phyloP scores from a whole-genome alignment of 108 stramenopile species.

The Cyclostephanos tholiformis region DNA sequence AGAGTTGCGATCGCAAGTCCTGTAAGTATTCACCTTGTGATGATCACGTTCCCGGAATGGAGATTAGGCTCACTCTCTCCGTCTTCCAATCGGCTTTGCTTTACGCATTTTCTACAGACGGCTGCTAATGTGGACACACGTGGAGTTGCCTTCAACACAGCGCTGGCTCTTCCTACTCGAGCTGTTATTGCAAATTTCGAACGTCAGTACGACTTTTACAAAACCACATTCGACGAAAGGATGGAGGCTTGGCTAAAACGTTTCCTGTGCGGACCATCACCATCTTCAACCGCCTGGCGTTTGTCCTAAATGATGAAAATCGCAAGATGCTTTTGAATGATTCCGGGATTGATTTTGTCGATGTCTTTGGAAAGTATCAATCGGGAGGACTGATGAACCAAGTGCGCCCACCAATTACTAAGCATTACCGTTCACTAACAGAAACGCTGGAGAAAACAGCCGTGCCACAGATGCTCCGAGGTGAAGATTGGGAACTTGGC shows the following conservation, averaged over 20 bases:
- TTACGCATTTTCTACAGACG: conserved; percentile 7
- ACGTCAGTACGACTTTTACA: conserved; percentile 56
- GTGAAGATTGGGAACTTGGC: conserved; percentile 62
- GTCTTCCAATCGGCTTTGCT: background rate
- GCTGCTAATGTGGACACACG: conserved; percentile 55
- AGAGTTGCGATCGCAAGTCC: conserved; percentile 57
- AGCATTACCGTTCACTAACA: conserved; percentile 47
- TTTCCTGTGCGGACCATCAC: conserved; percentile 55
- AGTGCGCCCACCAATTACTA: conserved; percentile 52
- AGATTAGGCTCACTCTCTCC: background rate
- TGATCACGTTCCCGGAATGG: too few relatives aligned
- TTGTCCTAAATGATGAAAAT: conserved; percentile 49
- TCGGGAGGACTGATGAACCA: conserved; percentile 60
- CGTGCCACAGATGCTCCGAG: conserved; percentile 64
- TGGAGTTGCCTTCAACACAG: conserved; percentile 54
- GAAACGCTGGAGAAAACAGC: conserved; percentile 53
- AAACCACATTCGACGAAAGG: conserved; percentile 39
- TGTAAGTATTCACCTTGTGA: conserved; percentile 9
- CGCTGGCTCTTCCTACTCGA: conserved; percentile 43
- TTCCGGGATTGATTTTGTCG: conserved; percentile 25
- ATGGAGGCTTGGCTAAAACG: conserved; percentile 35
- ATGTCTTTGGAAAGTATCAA: conserved; percentile 44
- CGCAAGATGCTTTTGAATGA: conserved; percentile 22
- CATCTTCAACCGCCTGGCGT: conserved; percentile 59
- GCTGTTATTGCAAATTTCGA: conserved; percentile 53